Base-by-base conservation (phyloP, 169 alveolate species). In the Plasmodium chabaudi region DNA sequence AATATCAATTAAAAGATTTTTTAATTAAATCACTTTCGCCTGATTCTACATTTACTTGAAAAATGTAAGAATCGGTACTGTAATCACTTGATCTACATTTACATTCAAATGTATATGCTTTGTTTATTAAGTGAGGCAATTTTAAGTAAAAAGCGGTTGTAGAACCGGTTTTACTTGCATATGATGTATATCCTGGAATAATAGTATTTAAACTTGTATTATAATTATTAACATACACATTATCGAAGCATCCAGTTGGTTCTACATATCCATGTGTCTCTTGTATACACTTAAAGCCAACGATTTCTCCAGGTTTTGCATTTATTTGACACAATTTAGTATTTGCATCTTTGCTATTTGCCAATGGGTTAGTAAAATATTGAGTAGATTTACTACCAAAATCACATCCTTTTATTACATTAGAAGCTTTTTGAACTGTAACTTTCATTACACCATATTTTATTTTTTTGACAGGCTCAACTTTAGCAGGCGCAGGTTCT, bases 381-480 rank as follows among this genome's bases (percentile, higher is more conserved):
- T 64, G 47, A 23, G 9, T 15, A 0, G 65, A 25, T 5, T 77
- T 63, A 64, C 47, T 49, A 9, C 88, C 88, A 63, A 77, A 77
- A 46, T 77, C 88, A 49, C 88, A 77, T 15, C 88, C 88, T 39
- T 77, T 77, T n/a, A 64, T 77, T 9, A 15, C 19, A 10, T n/a
- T 49, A 77, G 44, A 1, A 53, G 25, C 23, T 9, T 27, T 77
- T 46, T 51, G 55, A 42, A 77, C 79, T 23, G 23, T 23, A 63
- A 77, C 88, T 51, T 39, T 64, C 88, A 77, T 77, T 25, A 77
- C 25, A 25, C 88, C 88, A 77, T 63, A 63, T 55, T 75, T 75
- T 27, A 51, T 46, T 46, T 23, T 34, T 34, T 34, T 63, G 5
- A 49, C 17, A 47, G 61, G n/a, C 51, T 75, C 70, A 9, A n/a